These are phyloP conservation scores for Aspergillus sp. DNA, from an alignment of 2,329 filamentous ascomycete species.

Conservation along the genomic window DNA sequence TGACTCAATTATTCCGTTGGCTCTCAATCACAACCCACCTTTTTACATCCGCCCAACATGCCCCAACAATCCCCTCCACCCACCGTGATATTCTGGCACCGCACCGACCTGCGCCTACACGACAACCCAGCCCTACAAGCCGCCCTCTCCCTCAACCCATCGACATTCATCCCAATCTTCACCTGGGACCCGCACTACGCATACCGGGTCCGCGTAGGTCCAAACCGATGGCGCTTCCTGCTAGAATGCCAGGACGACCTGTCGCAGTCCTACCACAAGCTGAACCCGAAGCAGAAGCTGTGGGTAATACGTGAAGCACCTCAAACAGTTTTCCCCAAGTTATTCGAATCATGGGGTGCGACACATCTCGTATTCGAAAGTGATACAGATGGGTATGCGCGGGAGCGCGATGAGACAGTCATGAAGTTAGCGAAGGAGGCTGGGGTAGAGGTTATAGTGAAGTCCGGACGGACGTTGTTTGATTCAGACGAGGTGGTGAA, in stretches of 20 bases:
- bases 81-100: constrained; percentile 73
- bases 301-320: constrained; percentile 72
- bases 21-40: too few species aligned
- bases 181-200: constrained; percentile 83
- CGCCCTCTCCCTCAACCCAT: constrained; percentile 68
- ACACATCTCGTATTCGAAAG: constrained; percentile 78
- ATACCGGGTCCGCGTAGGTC: constrained; percentile 67
- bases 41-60: background rate
- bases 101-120: constrained; percentile 75
- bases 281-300: constrained; percentile 71
- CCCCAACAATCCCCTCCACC: background rate
- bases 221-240: constrained; percentile 75
- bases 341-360: constrained; percentile 72
- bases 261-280: constrained; percentile 64
- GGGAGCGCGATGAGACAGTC: constrained; percentile 63
- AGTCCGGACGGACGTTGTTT: constrained; percentile 68
- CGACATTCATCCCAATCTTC: constrained; percentile 72
- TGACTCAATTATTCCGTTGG: background rate
- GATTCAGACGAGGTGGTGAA: constrained; percentile 70
- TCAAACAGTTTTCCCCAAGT: constrained; percentile 69
- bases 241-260: constrained; percentile 74
- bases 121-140: constrained; percentile 74
- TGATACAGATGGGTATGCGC: constrained; percentile 73
- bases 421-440: constrained; percentile 61
- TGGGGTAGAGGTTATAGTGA: constrained; percentile 68